Percentiles rank a stretch among this genome's conserved stretches.
These are phyloP conservation scores for Terfezia claveryi DNA, from an alignment of 495 filamentous ascomycete genomes.

Conservation along the genomic window DNA sequence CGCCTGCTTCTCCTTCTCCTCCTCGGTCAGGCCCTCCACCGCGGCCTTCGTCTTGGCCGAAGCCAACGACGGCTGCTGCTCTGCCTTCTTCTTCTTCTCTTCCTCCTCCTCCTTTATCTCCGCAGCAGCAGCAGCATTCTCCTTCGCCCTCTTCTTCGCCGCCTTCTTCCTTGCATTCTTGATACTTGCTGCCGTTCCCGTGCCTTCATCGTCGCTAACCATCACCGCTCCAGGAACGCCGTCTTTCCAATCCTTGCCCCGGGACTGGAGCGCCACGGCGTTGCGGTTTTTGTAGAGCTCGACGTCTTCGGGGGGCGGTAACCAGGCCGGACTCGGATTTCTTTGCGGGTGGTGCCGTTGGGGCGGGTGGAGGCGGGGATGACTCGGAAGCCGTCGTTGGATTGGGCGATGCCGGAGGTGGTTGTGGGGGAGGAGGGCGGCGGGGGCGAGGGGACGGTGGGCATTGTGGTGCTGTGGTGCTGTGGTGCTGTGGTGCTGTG, in stretches of 20 bases:
- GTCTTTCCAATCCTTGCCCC: constrained; percentile 32
- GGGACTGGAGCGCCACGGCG: constrained; percentile 65
- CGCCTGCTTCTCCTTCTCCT: constrained; percentile 77
- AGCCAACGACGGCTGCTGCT: constrained; percentile 9
- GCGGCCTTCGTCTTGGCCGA: constrained; percentile 2
- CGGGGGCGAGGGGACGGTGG: constrained; percentile 5
- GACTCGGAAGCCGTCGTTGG: constrained; percentile 54
- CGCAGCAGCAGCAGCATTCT: constrained; percentile 21
- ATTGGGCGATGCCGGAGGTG: constrained; percentile 56
- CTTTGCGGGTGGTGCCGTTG: constrained; percentile 71
- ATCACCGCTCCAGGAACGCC: constrained; percentile 64
- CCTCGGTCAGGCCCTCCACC: constrained; percentile 33
- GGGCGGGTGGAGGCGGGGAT: constrained; percentile 73
- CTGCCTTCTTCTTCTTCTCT: constrained; percentile 22
- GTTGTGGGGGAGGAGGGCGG: constrained; percentile 24
- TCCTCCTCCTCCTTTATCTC: constrained; percentile 20
- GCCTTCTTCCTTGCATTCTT: constrained; percentile 92
- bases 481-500: too few species aligned
- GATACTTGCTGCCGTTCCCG: constrained; percentile 27
- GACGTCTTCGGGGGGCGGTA: constrained; percentile 93
- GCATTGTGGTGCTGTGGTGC: neutral
- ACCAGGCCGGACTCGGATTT: constrained; percentile 80
- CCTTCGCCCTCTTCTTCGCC: constrained; percentile 67
- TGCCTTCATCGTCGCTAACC: constrained; percentile 29
- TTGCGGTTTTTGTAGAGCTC: constrained; percentile 88